Evolutionary conservation across 257 asterid species (phyloP).

Genomic region (Nicotiana tabacum): DNA sequence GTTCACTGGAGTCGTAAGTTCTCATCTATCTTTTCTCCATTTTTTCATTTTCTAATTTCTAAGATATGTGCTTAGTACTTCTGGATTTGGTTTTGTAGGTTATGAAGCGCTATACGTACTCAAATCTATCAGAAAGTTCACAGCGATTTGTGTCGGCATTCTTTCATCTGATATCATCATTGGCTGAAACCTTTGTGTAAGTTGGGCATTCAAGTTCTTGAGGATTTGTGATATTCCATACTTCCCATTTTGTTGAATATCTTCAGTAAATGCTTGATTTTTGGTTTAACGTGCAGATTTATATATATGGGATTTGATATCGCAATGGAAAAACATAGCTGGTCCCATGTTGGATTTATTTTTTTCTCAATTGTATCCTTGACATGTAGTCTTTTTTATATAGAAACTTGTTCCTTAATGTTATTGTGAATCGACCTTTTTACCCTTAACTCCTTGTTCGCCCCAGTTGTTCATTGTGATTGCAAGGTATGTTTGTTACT

Average conservation of each 20-base stretch:
- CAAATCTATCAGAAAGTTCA: slow-evolving; percentile 90
- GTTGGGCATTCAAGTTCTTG: slow-evolving; percentile 19
- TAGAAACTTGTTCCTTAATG: background rate
- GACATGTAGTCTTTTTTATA: background rate
- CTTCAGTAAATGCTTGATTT: slow-evolving; percentile 13
- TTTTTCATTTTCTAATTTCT: slow-evolving; percentile 8
- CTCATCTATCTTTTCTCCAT: slow-evolving; percentile 6
- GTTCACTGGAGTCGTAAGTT: slow-evolving; percentile 97
- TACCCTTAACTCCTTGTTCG: slow-evolving; percentile 51
- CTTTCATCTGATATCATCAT: slow-evolving; percentile 89
- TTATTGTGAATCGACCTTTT: slow-evolving; percentile 13
- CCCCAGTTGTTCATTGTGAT: slow-evolving; percentile 76
- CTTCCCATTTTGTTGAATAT: slow-evolving; percentile 13
- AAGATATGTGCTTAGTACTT: background rate
- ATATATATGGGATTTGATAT: slow-evolving; percentile 98
- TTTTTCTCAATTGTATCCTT: slow-evolving; percentile 97
- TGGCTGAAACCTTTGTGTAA: slow-evolving; percentile 98
- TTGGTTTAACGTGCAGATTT: slow-evolving; percentile 53
- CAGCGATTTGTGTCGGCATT: slow-evolving; percentile 96
- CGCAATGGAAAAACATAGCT: slow-evolving; percentile 97
- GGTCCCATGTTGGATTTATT: slow-evolving; percentile 98
- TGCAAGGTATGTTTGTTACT: slow-evolving; percentile 65
- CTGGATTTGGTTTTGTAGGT: slow-evolving; percentile 47
- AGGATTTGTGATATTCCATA: background rate
- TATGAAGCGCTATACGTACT: slow-evolving; percentile 88